Conservation (phyloP, 768 basidiomycete species). For the Leccinum rimulosum region DNA sequence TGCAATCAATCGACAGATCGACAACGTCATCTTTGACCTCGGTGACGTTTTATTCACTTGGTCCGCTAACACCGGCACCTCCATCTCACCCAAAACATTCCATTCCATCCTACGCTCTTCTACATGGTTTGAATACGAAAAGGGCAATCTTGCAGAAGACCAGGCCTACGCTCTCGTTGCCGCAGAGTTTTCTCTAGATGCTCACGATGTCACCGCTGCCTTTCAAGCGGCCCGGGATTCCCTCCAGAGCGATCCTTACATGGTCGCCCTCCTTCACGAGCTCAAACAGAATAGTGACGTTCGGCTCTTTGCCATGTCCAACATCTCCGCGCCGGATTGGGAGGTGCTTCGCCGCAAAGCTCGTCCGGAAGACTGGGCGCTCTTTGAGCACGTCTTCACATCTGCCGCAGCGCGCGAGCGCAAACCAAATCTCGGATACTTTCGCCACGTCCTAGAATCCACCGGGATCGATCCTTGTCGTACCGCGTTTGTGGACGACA, state of each 20-base stretch:
- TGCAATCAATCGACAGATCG: conserved; percentile 13
- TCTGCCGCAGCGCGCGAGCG: conserved; percentile 16
- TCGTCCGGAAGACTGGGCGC: conserved; percentile 14
- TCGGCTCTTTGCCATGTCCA: conserved; percentile 23
- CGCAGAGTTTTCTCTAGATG: conserved; percentile 17
- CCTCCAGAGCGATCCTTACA: conserved; percentile 11
- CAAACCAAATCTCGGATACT: conserved; percentile 22
- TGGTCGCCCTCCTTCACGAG: conserved; percentile 17
- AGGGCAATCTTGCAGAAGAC: conserved; percentile 16
- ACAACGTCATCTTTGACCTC: conserved; percentile 23
- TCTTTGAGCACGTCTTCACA: conserved; percentile 22
- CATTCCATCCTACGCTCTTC: conserved; percentile 15
- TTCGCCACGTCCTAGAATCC: conserved; percentile 13
- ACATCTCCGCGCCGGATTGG: conserved; percentile 22
- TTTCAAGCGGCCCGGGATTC: conserved; percentile 7
- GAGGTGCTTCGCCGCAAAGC: conserved; percentile 17
- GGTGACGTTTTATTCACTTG: conserved; percentile 24
- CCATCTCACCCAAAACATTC: conserved; percentile 12
- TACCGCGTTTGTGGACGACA: conserved; percentile 25
- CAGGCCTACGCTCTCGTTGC: conserved; percentile 8
- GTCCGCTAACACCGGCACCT: conserved; percentile 15
- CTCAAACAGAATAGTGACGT: conserved; percentile 8
- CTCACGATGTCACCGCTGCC: conserved; percentile 8
- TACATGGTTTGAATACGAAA: conserved; percentile 24
- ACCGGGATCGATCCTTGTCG: conserved; percentile 19